Base-by-base conservation (phyloP, 805 yeast genomes). In the Spathaspora sp. region DNA sequence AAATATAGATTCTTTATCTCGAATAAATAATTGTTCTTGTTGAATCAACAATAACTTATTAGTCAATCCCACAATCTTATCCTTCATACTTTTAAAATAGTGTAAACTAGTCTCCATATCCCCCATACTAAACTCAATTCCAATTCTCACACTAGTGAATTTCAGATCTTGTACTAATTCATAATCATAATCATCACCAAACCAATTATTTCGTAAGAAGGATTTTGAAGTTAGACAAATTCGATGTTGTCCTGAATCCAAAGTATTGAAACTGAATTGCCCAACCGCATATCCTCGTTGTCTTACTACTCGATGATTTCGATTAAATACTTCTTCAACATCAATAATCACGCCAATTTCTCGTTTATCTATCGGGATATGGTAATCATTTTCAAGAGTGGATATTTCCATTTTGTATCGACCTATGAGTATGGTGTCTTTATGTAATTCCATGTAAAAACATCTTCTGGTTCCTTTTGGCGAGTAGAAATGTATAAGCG, bases 11-110 rank as follows among this genome's bases (percentile, higher is more conserved):
- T 65, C 69, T 51, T 63, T 63, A 32, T 58, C 61, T 18, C 64
- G 52, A 8, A 66, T 60, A 53, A 76, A 70, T 46, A 71, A 69
- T 65, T 88, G 96, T 61, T 89, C 94, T 40, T 78, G 68, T 60
- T 79, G 79, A 56, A 90, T 77, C 52, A 76, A 80, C 32, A 73
- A 72, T 58, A 89, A 69, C 61, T 83, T 82, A 48, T 76, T 73
- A 62, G 77, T 81, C 65, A 89, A 72, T 51, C 74, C 79, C 51
- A 77, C 76, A 40, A 87, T 76, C 55, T 82, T 79, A 53, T 78
- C 78, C 19, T 80, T 78, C 60, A 86, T 69, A 12, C 75, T 69
- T 53, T 80, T 78, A 17, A 78, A 70, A 52, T 76, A 76, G 57
- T 76, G 79, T 9, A 52, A 35, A 16, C 44, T 51, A 20, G 60